These are phyloP conservation scores for Microglena sp. DNA, from an alignment of 139 green algal genomes.

Conservation along the genomic window DNA sequence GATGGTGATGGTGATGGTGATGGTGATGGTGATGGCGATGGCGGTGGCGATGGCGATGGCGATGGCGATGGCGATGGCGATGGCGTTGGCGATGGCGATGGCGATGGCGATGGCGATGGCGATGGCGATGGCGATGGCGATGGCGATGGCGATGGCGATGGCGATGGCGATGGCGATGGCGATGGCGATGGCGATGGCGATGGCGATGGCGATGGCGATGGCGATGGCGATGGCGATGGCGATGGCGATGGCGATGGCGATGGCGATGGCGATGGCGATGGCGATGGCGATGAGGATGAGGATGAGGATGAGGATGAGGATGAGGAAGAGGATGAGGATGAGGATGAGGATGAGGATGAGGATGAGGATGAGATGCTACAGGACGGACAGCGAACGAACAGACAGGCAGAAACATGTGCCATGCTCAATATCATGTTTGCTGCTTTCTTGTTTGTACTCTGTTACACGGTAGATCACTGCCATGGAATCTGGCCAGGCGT, in stretches of 20 bases:
- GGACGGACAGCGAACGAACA: too few species aligned
- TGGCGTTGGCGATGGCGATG: background rate
- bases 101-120: background rate
- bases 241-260: background rate
- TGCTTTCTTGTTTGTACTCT: too few species aligned
- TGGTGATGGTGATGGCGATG: conserved; percentile 1
- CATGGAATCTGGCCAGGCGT: too few species aligned
- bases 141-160: background rate
- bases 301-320: too few species aligned
- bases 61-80: background rate
- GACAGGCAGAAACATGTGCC: too few species aligned
- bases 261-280: background rate
- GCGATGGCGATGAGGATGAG: too few species aligned
- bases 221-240: background rate
- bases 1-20: conserved; percentile 2
- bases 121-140: background rate
- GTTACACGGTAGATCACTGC: too few species aligned
- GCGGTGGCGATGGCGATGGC: background rate
- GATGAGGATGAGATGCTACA: too few species aligned
- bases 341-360: too few species aligned
- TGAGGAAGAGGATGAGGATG: too few species aligned
- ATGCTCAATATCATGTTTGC: too few species aligned
- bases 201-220: background rate
- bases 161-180: background rate
- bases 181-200: background rate